Evolutionary conservation across 2,329 filamentous ascomycete species (phyloP), one percentile per base, ranked within the genome.

Genomic region (Saccharata proteae): DNA sequence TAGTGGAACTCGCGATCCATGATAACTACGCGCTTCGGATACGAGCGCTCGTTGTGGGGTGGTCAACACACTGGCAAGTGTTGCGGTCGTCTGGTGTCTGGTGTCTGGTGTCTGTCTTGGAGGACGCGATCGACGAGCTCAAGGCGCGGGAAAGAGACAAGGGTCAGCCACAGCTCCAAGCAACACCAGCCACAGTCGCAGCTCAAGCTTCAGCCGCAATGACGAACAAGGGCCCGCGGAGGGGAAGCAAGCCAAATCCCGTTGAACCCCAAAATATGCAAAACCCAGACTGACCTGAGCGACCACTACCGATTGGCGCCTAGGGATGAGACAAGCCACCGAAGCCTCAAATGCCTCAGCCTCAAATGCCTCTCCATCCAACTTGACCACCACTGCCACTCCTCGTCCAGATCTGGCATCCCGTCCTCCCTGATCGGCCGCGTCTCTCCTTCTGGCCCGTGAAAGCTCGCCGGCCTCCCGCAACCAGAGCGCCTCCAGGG

Each of bases 1-100:
- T 54, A 49, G 32, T 52, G 50, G 32, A 54, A 51, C 16, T 42
- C 40, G 38, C 51, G 45, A 16, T 55, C 52, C 54, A 57, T 57
- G 11, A 36, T 32, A n/a, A n/a, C n/a, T n/a, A n/a, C n/a, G n/a
- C n/a, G n/a, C n/a, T 5, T 3, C 7, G n/a, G n/a, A n/a, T n/a
- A n/a, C n/a, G n/a, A n/a, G n/a, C n/a, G n/a, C n/a, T n/a, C n/a
- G n/a, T n/a, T n/a, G n/a, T n/a, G n/a, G 25, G 14, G 20, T 16
- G 13, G 23, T 16, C 11, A 10, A 18, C 11, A 13, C 25, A 26
- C 10, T 29, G 24, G 7, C 16, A 29, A 25, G 19, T 6, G 26
- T 6, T 14, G n/a, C n/a, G 16, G 5, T 21, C 15, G 23, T 26
- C 5, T 4, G 20, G 11, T 25, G 33, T 28, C 31, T 31, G 30